Conservation (phyloP, 768 basidiomycete species). For the Coprinopsis sp. region DNA sequence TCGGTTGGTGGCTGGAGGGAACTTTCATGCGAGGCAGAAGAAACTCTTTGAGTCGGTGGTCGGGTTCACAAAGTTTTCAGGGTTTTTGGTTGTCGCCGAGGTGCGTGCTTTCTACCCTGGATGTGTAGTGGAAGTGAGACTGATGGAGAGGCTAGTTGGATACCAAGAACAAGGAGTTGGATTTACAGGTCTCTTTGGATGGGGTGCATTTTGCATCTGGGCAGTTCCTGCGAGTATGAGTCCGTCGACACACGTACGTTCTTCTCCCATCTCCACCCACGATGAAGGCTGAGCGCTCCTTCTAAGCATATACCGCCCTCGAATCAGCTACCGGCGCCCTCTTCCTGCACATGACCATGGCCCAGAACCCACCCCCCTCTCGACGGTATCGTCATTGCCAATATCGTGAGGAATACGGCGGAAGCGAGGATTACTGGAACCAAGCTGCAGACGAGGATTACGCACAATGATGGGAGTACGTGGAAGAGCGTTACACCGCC, state of each 20-base stretch:
- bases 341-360: conserved; percentile 95
- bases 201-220: conserved; percentile 87
- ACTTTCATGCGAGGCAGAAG: conserved; percentile 67
- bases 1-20: conserved; percentile 74
- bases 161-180: conserved; percentile 53
- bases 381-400: conserved; percentile 92
- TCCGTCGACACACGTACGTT: conserved; percentile 83
- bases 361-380: conserved; percentile 59
- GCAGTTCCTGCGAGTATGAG: too few species aligned
- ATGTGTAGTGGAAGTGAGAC: conserved; percentile 29
- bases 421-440: conserved; percentile 77
- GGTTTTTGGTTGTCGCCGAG: conserved; percentile 92
- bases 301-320: conserved; percentile 84
- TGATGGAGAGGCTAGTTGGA: conserved; percentile 37
- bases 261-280: neutral
- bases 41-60: conserved; percentile 84
- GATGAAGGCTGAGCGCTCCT: neutral
- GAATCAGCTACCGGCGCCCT: conserved; percentile 91
- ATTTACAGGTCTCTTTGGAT: conserved; percentile 90
- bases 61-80: conserved; percentile 95
- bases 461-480: conserved; percentile 92
- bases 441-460: conserved; percentile 78
- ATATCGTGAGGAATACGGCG: conserved; percentile 77
- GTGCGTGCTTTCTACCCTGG: conserved; percentile 37
- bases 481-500: conserved; percentile 87